Evolutionary conservation across 192 early-diverging fungal genomes (phyloP), one percentile per base, ranked within the genome.

Genomic region (Chytriomyces sp.): DNA sequence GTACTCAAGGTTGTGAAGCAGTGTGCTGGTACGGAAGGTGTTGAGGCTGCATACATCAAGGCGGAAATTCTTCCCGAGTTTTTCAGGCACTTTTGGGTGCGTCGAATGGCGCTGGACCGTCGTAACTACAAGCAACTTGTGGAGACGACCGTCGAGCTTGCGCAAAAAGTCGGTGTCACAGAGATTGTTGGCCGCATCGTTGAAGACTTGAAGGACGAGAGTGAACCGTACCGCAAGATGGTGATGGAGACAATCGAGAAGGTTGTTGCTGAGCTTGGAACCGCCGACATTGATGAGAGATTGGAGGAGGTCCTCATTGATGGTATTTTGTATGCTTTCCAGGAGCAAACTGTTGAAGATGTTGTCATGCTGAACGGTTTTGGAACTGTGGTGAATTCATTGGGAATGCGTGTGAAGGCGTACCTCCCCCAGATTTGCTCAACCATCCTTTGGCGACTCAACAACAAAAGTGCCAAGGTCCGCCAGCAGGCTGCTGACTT

Each of bases 401-500:
- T 99, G 45, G 94, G 95, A 23, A 83, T 89, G 72, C 91, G 98
- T 10, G 93, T 94, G 68, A 93, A 95, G 82, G 93, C 95, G 16
- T 98, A 98, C 79, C 72, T 99, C 61, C 94, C 92, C 63, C 97
- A 98, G 77, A 96, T 98, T 75, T 91, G 91, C 45, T 95, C 94
- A 24, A 97, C 94, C 6, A 94, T 99, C 76, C 86, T 97, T 18
- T 99, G 96, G 96, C 88, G 96, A 18, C 90, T 99, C 65, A 97
- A 98, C 86, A 99, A 98, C 91, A 95, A 95, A 75, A 93, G 88
- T 7, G 94, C 98, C 60, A 94, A 94, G 74, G 93, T 98, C 1
- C 93, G 98, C 50, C 97, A 98, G 81, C 98, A 99, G 73, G 96
- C 98, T 0, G 98, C 98, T 5, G 98, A 98, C 77, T 82, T 98